Percentiles rank a stretch among this genome's conserved stretches.
These are phyloP conservation scores for Jimgerdemannia lactiflua DNA, from an alignment of 192 early-diverging fungal genomes.

Conservation along the genomic window DNA sequence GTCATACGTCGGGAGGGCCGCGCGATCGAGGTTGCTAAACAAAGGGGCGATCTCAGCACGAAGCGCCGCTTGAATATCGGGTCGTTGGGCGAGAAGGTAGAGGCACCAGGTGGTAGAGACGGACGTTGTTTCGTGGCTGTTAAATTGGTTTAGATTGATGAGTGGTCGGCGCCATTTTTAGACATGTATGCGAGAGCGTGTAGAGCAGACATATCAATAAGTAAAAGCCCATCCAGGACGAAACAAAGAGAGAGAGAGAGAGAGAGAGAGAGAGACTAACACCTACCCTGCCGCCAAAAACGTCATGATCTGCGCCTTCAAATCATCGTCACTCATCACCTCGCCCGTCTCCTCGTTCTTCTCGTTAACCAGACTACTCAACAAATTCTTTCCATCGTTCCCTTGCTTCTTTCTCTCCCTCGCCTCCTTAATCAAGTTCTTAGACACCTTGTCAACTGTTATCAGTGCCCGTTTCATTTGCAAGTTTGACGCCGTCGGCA, in stretches of 20 bases:
- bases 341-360: slow-evolving; percentile 38
- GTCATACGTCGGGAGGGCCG: slow-evolving; percentile 38
- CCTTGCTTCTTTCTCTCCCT: slow-evolving; percentile 5
- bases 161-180: background rate
- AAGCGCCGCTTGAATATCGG: slow-evolving; percentile 35
- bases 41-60: slow-evolving; percentile 44
- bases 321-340: slow-evolving; percentile 36
- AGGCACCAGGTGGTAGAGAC: slow-evolving; percentile 47
- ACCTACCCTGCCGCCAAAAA: slow-evolving; percentile 54
- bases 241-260: background rate
- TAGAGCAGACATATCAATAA: background rate
- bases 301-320: slow-evolving; percentile 54
- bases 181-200: no score
- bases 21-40: slow-evolving; percentile 21
- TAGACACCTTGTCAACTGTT: slow-evolving; percentile 29
- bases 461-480: slow-evolving; percentile 24
- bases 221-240: background rate
- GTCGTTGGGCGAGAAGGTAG: slow-evolving; percentile 43
- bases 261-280: background rate
- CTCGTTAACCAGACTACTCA: slow-evolving; percentile 38
- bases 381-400: slow-evolving; percentile 35
- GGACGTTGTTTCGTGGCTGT: slow-evolving; percentile 53
- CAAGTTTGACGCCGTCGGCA: slow-evolving; percentile 10
- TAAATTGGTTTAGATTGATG: no score
- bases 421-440: slow-evolving; percentile 32